A percentile compares a stretch with the other conserved stretches of the same genome.
phyloP scores from a whole-genome alignment of 169 alveolate species.

The Cryptosporidium canis region DNA sequence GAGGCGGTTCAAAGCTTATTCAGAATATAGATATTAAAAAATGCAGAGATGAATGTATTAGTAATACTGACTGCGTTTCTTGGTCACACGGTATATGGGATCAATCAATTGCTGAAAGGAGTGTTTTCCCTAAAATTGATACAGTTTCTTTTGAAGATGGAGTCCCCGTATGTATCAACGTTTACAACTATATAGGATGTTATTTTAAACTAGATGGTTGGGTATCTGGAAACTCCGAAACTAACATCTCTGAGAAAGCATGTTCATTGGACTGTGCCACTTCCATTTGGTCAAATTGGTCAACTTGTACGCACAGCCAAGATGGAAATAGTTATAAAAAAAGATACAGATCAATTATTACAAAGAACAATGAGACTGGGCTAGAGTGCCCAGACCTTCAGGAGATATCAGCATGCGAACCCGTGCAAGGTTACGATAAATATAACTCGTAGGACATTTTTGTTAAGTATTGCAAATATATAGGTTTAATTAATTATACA shows the following conservation, averaged over 20 bases:
- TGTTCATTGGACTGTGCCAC: constrained; percentile 64
- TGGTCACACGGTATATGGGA: constrained; percentile 72
- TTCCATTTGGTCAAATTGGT: constrained; percentile 57
- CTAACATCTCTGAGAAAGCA: neutral
- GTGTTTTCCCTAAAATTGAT: constrained; percentile 27
- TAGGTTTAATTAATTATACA: neutral
- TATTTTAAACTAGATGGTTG: constrained; percentile 49
- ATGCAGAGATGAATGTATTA: constrained; percentile 32
- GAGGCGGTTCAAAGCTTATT: constrained; percentile 53
- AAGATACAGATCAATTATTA: constrained; percentile 37
- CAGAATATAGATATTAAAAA: constrained; percentile 37
- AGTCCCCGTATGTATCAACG: constrained; percentile 17
- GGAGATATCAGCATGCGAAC: constrained; percentile 29
- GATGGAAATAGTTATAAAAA: constrained; percentile 16
- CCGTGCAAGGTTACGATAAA: neutral
- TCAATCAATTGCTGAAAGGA: constrained; percentile 47
- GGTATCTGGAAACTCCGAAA: constrained; percentile 54
- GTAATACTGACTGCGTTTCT: constrained; percentile 23
- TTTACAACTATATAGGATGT: constrained; percentile 49
- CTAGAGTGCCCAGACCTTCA: constrained; percentile 54
- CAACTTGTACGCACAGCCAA: neutral
- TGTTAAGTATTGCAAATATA: neutral
- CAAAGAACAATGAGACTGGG: constrained; percentile 9
- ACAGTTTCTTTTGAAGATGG: constrained; percentile 44
- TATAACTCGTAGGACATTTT: neutral